Evolutionary conservation across 2,329 filamentous ascomycete species (phyloP), one percentile per base, ranked within the genome.

Genomic region (Capronia epimyces): DNA sequence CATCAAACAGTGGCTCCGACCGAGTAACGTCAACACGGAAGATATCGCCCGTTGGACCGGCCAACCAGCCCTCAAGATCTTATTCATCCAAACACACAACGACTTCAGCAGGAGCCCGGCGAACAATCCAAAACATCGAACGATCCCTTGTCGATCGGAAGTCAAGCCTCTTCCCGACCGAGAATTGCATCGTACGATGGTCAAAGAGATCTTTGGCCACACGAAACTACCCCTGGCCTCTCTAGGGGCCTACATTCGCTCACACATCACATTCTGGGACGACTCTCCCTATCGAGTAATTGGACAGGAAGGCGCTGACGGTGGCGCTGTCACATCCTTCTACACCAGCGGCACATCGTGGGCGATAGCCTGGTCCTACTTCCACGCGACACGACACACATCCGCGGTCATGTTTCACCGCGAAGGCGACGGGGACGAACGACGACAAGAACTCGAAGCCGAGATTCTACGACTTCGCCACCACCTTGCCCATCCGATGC

Each of bases 401-500:
- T 42, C 54, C 2, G 56, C 56, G 8, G 49, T 59, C 34, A 48
- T 59, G 43, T 53, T 53, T 18, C 47, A 59, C 29, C 43, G 56
- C 4, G 56, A 59, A 51, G 56, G 56, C 1, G 56, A 59, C 24
- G 56, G 56, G 1, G 56, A 52, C 15, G 37, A 52, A 22, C 41
- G 56, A 29, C 40, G 50, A 32, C 24, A 45, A n/a, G 56, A 59
- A 40, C 47, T 59, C 2, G 37, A 55, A 2, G 40, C 52, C 10
- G 56, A 59, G 31, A 46, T 59, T 13, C 25, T 57, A 15, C 49
- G 56, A 31, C 43, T 59, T 7, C 49, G 52, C 21, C 21, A 44
- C 6, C 57, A 57, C 41, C 44, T 56, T 3, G 43, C 51, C n/a
- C 57, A 59, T 44, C 54, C 57, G 13, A 51, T 59, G 54, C 49